Percentiles rank a stretch among this genome's conserved stretches.
These are phyloP conservation scores for Pleurotus platypus DNA, from an alignment of 768 basidiomycete species.

Conservation along the genomic window DNA sequence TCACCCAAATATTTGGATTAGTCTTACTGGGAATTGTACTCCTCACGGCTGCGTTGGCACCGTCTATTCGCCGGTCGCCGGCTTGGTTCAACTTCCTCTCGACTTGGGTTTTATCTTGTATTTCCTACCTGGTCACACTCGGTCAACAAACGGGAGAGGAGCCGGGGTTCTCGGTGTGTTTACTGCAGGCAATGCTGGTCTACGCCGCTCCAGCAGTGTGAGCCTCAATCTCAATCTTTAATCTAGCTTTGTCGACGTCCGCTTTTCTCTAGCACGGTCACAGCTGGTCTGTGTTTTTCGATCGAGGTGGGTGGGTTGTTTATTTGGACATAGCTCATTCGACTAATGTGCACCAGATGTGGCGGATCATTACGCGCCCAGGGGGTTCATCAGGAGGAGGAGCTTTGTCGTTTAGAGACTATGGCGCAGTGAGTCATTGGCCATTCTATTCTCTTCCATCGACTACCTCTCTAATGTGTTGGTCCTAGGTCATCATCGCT, in stretches of 20 bases:
- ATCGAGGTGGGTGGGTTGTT: background rate
- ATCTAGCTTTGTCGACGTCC: too few species aligned
- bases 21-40: background rate
- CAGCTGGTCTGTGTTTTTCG: background rate
- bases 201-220: slow-evolving; percentile 1
- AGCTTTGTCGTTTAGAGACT: too few species aligned
- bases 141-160: background rate
- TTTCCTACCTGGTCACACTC: background rate
- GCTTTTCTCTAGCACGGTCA: background rate
- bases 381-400: too few species aligned
- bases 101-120: background rate
- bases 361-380: background rate
- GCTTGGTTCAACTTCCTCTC: background rate
- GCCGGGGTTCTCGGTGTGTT: background rate
- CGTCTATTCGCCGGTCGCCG: background rate
- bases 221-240: background rate
- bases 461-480: background rate
- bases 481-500: background rate
- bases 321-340: too few species aligned
- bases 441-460: too few species aligned
- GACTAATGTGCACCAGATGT: background rate
- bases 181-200: background rate
- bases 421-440: too few species aligned
- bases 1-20: background rate
- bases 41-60: background rate